Evolutionary conservation across 768 basidiomycete genomes (phyloP).

Genomic region (Suillus paluster): DNA sequence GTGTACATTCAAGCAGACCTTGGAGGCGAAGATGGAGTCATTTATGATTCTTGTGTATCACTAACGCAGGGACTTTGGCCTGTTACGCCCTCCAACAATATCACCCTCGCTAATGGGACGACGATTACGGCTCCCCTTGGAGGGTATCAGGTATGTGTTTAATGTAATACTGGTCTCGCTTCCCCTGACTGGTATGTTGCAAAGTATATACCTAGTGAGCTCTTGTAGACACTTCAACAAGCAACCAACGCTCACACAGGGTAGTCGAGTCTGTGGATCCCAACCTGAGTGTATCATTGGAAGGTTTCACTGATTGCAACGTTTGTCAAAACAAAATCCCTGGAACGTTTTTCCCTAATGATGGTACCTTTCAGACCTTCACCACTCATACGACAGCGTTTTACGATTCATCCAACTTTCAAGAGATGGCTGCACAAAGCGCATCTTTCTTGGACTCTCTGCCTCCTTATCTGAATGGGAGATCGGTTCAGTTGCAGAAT

Average conservation of each 20-base stretch:
- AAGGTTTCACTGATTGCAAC: conserved; percentile 66
- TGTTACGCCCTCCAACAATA: conserved; percentile 46
- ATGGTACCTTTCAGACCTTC: conserved; percentile 45
- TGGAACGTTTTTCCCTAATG: background rate
- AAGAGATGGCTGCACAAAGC: conserved; percentile 46
- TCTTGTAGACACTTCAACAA: background rate
- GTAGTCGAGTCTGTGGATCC: conserved; percentile 69
- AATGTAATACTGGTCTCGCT: conserved; percentile 9
- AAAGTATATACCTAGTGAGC: conserved; percentile 49
- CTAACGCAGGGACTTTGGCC: conserved; percentile 75
- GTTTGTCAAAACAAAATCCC: conserved; percentile 36
- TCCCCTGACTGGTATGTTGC: conserved; percentile 24
- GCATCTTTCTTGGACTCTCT: conserved; percentile 54
- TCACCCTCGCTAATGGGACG: conserved; percentile 69
- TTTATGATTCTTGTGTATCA: conserved; percentile 67
- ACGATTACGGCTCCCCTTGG: conserved; percentile 58
- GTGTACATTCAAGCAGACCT: conserved; percentile 64
- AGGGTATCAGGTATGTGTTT: conserved; percentile 60
- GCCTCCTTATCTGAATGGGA: conserved; percentile 55
- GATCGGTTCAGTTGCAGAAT: conserved; percentile 55
- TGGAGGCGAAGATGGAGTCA: conserved; percentile 69
- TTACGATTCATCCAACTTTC: conserved; percentile 58
- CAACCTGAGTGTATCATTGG: conserved; percentile 61
- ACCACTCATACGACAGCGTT: conserved; percentile 50
- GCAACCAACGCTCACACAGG: conserved; percentile 10